These are phyloP conservation scores for Trichophyton benhamiae DNA, from an alignment of 2,329 filamentous ascomycete genomes.

Conservation along the genomic window DNA sequence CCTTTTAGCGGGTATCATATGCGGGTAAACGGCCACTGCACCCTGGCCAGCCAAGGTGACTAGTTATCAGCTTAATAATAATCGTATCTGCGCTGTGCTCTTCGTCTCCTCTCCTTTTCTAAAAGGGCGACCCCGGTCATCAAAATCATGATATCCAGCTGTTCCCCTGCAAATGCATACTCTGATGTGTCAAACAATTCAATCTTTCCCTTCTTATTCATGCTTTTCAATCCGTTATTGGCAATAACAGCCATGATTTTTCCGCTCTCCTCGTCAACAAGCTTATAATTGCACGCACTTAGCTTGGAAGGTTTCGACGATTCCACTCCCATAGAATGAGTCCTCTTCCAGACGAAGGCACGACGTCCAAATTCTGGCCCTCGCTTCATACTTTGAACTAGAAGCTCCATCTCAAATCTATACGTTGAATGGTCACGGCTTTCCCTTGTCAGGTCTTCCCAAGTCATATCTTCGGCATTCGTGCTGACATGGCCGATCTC, in stretches of 20 bases:
- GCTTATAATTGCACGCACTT: constrained; percentile 22
- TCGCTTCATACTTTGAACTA: background rate
- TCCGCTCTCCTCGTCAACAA: constrained; percentile 22
- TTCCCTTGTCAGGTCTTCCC: constrained; percentile 23
- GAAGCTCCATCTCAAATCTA: constrained; percentile 19
- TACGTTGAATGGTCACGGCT: constrained; percentile 17
- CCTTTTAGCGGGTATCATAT: too few species aligned
- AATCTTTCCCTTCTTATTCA: constrained; percentile 23
- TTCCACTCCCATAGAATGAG: constrained; percentile 20
- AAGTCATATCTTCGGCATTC: constrained; percentile 15
- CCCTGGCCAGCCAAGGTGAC: background rate
- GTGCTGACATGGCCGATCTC: constrained; percentile 12
- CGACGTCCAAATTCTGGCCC: constrained; percentile 5
- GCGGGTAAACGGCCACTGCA: too few species aligned
- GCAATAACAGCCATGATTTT: constrained; percentile 23
- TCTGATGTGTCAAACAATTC: constrained; percentile 19
- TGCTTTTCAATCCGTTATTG: constrained; percentile 18
- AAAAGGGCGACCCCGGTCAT: constrained; percentile 10
- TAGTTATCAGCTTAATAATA: constrained; percentile 1
- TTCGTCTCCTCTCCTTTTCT: constrained; percentile 9
- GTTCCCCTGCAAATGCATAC: constrained; percentile 12
- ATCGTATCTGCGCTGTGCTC: constrained; percentile 7
- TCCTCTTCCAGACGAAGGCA: constrained; percentile 26
- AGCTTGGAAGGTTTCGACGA: constrained; percentile 15
- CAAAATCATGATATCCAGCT: constrained; percentile 23